Evolutionary conservation across 306 rosid species (phyloP).

Genomic region (Prunus mongolica): DNA sequence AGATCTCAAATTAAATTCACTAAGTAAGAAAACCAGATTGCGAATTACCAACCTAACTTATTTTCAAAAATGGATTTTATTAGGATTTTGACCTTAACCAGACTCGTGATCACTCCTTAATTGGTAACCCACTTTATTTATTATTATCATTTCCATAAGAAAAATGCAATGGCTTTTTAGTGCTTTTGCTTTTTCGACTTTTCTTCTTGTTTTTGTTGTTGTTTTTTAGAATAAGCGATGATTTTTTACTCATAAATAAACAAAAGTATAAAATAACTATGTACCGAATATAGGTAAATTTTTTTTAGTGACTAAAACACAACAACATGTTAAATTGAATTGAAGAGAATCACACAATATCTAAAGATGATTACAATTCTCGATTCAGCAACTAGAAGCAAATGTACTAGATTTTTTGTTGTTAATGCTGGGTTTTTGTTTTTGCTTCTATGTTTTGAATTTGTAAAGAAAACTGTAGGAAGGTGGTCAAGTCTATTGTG

Average conservation of each 20-base stretch:
- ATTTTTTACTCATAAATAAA: too few relatives aligned
- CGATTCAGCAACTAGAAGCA: too few relatives aligned
- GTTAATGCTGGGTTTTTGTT: background rate
- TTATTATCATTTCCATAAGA: background rate
- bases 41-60: background rate
- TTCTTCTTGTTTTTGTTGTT: background rate
- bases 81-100: background rate
- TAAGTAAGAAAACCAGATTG: background rate
- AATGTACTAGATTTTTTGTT: too few relatives aligned
- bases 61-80: background rate
- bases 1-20: background rate
- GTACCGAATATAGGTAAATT: too few relatives aligned
- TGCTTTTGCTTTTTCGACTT: background rate
- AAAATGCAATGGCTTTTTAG: background rate
- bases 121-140: background rate
- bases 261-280: too few relatives aligned
- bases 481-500: background rate
- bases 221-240: background rate
- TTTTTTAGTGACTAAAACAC: accelerated
- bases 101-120: background rate
- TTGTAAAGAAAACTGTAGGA: background rate
- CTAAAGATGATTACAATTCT: too few relatives aligned
- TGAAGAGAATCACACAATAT: accelerated
- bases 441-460: background rate
- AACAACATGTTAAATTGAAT: too few relatives aligned